Percentiles rank a stretch among this genome's conserved stretches.
phyloP scores from a whole-genome alignment of 129 eudicot genomes.

The Solidago caesia region DNA sequence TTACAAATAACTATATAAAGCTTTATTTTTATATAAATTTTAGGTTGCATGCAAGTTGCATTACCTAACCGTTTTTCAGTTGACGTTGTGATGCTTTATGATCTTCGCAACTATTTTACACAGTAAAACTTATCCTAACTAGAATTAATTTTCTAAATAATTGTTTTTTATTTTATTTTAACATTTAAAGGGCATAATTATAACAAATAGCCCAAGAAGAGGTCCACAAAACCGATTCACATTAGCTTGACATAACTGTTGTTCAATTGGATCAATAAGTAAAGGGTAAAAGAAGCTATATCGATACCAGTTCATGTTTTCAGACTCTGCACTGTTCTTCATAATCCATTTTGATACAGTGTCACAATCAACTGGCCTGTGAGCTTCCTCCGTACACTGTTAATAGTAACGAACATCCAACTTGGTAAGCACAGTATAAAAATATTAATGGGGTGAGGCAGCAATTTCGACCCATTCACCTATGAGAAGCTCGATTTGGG shows the following conservation, averaged over 20 bases:
- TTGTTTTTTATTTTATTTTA: too few species aligned
- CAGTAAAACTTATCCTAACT: too few species aligned
- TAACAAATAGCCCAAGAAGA: background rate
- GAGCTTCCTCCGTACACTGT: slow-evolving; percentile 87
- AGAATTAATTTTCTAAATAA: too few species aligned
- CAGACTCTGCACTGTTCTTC: slow-evolving; percentile 69
- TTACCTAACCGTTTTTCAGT: too few species aligned
- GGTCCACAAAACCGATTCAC: background rate
- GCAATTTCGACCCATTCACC: background rate
- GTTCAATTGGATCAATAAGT: background rate
- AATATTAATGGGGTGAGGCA: background rate
- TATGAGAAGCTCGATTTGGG: background rate
- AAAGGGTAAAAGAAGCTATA: slow-evolving; percentile 2
- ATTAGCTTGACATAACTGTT: background rate
- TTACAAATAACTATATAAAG: too few species aligned
- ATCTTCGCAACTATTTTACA: too few species aligned
- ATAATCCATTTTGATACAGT: slow-evolving; percentile 67
- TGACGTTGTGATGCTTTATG: too few species aligned
- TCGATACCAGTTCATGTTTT: slow-evolving; percentile 73
- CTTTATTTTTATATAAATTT: too few species aligned
- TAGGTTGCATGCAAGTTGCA: too few species aligned
- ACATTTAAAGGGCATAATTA: too few species aligned
- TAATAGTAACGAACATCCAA: slow-evolving; percentile 17
- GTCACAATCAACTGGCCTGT: slow-evolving; percentile 73
- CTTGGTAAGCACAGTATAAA: background rate